Percentiles rank a stretch among this genome's conserved stretches.
phyloP scores from a whole-genome alignment of 2,329 filamentous ascomycete species.

The Kalmusia sp. region DNA sequence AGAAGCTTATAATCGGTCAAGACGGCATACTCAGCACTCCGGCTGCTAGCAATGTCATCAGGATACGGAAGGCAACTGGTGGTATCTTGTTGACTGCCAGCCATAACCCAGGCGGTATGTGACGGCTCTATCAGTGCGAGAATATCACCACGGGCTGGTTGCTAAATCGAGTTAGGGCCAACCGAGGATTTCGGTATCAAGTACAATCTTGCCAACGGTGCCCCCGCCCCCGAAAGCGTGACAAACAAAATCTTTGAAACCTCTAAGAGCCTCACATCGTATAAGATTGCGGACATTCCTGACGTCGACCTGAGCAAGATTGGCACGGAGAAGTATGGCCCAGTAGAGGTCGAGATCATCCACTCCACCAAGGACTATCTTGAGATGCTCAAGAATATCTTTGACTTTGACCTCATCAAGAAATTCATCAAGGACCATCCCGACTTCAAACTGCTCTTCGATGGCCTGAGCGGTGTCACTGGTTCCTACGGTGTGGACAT shows the following conservation, averaged over 20 bases:
- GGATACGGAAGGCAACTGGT: constrained; percentile 92
- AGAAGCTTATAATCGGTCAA: constrained; percentile 97
- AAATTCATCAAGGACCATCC: constrained; percentile 85
- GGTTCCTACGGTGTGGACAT: constrained; percentile 94
- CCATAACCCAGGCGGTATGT: constrained; percentile 94
- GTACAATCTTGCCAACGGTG: constrained; percentile 97
- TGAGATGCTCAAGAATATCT: constrained; percentile 96
- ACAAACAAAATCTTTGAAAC: constrained; percentile 98
- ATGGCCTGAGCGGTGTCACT: constrained; percentile 92
- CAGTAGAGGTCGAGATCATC: constrained; percentile 91
- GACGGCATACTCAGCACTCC: constrained; percentile 96
- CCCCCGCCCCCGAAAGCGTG: constrained; percentile 91
- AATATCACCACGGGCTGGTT: background rate
- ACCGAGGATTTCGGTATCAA: constrained; percentile 99
- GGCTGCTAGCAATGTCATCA: constrained; percentile 93
- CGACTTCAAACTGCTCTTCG: constrained; percentile 97
- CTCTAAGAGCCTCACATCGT: constrained; percentile 87
- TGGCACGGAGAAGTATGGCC: constrained; percentile 83
- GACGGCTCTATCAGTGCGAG: background rate
- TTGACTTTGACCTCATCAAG: constrained; percentile 96
- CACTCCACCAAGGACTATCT: constrained; percentile 93
- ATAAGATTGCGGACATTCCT: constrained; percentile 89
- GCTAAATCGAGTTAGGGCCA: constrained; percentile 66
- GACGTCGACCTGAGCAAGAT: constrained; percentile 84
- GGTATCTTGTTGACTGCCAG: constrained; percentile 96